A percentile compares a stretch with the other conserved stretches of the same genome.
phyloP scores from a whole-genome alignment of 441 rosid genomes.

The Brassica hybrid region DNA sequence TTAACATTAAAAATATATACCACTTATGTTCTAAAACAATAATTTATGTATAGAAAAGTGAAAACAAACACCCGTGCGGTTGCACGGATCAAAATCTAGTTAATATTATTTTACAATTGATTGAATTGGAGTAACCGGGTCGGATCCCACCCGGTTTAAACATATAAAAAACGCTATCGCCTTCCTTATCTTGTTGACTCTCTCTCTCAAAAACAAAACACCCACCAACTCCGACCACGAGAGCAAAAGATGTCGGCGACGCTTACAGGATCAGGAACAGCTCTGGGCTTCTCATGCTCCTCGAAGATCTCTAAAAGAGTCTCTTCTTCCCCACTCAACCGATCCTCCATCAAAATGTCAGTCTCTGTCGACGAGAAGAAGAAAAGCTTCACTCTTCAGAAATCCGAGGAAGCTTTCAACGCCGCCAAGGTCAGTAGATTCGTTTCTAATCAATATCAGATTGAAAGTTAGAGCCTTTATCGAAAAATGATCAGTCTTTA shows the following conservation, averaged over 20 bases:
- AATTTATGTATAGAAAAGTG: too few relatives aligned
- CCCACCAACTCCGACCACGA: conserved; percentile 24
- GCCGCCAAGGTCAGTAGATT: conserved; percentile 66
- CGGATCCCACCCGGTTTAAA: conserved; percentile 24
- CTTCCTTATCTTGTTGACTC: conserved; percentile 46
- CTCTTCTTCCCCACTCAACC: conserved; percentile 42
- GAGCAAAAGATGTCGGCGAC: conserved; percentile 61
- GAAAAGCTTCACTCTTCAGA: conserved; percentile 73
- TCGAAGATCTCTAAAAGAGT: conserved; percentile 42
- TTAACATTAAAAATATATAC: too few relatives aligned
- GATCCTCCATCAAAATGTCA: conserved; percentile 64
- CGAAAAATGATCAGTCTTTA: background rate
- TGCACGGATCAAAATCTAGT: too few relatives aligned
- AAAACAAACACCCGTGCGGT: too few relatives aligned
- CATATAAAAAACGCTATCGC: conserved; percentile 15
- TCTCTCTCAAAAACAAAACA: too few relatives aligned
- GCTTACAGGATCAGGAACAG: conserved; percentile 58
- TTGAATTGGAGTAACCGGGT: background rate
- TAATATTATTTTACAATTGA: background rate
- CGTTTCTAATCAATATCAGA: background rate
- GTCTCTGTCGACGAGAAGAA: conserved; percentile 79
- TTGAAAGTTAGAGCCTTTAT: background rate
- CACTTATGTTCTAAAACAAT: too few relatives aligned
- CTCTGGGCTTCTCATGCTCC: conserved; percentile 60
- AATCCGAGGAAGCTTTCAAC: conserved; percentile 86